Percentiles rank a stretch among this genome's conserved stretches.
phyloP scores from a whole-genome alignment of 345 rosid genomes.

The Pistacia vera region DNA sequence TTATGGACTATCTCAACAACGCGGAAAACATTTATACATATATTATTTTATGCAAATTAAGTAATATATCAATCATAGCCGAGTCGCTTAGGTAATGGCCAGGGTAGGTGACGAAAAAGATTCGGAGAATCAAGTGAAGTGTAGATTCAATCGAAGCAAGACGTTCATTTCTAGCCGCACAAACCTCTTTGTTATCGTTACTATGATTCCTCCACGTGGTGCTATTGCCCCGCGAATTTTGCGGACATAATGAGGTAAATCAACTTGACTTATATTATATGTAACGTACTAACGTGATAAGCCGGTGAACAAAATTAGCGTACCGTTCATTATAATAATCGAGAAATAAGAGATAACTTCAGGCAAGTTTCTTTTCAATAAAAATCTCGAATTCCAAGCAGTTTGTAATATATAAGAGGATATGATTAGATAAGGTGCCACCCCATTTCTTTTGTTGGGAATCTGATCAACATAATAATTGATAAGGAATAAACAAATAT shows the following conservation, averaged over 20 bases:
- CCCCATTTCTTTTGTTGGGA: too few species aligned
- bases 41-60: too few species aligned
- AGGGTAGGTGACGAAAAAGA: too few species aligned
- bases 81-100: too few species aligned
- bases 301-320: too few species aligned
- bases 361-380: not conserved
- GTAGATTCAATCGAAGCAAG: not conserved
- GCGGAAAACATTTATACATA: not conserved
- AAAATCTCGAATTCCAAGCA: not conserved
- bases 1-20: not conserved
- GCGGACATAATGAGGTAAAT: not conserved
- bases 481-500: too few species aligned
- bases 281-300: too few species aligned
- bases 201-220: conserved; percentile 3
- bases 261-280: not conserved
- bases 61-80: too few species aligned
- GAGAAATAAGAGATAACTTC: too few species aligned
- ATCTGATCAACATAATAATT: too few species aligned
- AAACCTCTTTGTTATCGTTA: not conserved
- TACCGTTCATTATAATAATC: too few species aligned
- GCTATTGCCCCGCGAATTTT: not conserved
- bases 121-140: too few species aligned
- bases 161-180: not conserved
- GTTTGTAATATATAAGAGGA: not conserved
- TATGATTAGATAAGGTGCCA: not conserved